Conservation (phyloP, 371 early-diverging fungal genomes). For the Saksenaea oblongispora region DNA sequence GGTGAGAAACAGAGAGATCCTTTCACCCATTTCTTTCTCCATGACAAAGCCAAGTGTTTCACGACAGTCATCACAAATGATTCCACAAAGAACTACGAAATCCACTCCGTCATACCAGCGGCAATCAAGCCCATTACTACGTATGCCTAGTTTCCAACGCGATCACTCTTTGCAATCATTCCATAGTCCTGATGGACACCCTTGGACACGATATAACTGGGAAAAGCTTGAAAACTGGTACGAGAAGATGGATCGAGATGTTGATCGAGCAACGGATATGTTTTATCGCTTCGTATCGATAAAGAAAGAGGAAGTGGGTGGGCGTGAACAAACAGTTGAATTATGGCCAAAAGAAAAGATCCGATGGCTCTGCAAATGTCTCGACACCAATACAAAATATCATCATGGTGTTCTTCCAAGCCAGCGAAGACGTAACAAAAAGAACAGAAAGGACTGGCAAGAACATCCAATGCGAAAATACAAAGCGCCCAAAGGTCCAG, state of each 20-base stretch:
- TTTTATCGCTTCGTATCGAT: background rate
- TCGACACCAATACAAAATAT: slow-evolving; percentile 6
- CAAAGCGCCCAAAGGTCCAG: background rate
- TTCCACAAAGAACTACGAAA: too few relatives aligned
- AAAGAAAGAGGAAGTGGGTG: background rate
- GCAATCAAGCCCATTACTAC: background rate
- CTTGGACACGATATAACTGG: slow-evolving; percentile 1
- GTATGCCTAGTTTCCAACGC: background rate
- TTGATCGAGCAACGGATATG: background rate
- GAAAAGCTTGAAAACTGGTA: background rate
- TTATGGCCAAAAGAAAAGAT: slow-evolving; percentile 6
- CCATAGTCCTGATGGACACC: background rate
- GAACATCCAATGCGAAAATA: background rate
- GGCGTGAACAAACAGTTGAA: background rate
- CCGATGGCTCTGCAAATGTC: slow-evolving; percentile 1
- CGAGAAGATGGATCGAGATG: slow-evolving; percentile 3
- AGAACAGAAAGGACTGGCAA: background rate
- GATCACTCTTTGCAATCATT: background rate
- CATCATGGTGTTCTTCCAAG: slow-evolving; percentile 4
- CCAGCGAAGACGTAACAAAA: background rate
- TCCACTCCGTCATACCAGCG: background rate
- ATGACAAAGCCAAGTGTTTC: too few relatives aligned
- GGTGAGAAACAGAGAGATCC: too few relatives aligned
- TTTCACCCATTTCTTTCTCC: too few relatives aligned
- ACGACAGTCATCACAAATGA: too few relatives aligned